Evolutionary conservation across 345 rosid genomes (phyloP).

Genomic region (Ailanthus altissimus): DNA sequence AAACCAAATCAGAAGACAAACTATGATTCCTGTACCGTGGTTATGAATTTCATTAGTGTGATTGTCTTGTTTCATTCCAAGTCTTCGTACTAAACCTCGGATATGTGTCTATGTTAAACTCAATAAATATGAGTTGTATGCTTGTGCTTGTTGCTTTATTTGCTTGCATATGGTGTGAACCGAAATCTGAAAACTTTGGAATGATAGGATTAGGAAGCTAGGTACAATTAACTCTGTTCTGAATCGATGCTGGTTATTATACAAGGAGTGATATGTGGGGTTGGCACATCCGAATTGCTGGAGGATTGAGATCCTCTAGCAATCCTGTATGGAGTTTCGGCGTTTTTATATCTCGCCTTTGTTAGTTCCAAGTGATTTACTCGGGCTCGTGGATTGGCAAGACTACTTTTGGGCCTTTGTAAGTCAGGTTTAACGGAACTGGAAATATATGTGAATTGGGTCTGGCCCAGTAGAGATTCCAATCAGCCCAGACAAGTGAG

Average conservation of each 20-base stretch:
- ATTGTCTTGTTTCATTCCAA: background rate
- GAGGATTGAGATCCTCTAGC: no score
- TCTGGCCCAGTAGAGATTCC: no score
- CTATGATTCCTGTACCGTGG: background rate
- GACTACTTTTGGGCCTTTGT: no score
- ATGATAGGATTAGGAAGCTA: background rate
- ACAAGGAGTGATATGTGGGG: no score
- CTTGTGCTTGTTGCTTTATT: background rate
- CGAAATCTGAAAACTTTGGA: background rate
- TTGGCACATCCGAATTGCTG: no score
- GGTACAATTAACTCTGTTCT: background rate
- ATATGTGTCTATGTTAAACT: background rate
- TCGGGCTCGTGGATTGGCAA: no score
- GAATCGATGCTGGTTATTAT: background rate
- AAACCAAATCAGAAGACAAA: background rate
- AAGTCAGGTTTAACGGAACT: no score
- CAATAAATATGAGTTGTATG: constrained; percentile 10
- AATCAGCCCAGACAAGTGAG: no score
- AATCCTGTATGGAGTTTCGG: no score
- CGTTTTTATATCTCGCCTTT: no score
- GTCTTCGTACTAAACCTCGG: background rate
- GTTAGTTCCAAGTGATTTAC: no score
- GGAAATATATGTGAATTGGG: no score
- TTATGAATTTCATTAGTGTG: background rate
- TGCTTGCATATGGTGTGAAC: background rate